Evolutionary conservation across 306 rosid genomes (phyloP), one percentile per base, ranked within the genome.

Genomic region (Parietaria judaica): DNA sequence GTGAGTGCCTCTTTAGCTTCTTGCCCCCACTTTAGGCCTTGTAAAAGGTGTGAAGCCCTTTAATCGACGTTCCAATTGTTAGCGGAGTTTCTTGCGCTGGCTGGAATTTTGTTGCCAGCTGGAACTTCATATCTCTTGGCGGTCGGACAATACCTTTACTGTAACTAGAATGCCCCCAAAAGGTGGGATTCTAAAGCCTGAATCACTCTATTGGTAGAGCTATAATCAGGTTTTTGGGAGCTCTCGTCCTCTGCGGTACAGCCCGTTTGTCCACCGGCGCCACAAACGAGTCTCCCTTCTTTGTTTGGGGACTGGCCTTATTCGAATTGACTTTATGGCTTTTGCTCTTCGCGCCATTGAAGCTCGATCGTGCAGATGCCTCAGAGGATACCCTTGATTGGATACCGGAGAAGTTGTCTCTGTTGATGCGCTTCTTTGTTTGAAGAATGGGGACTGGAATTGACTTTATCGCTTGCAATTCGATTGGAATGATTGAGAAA

Each of bases 11-110:
- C 83, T 79, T 84, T 94, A 1, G 86, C 72, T 37, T 83, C 83
- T 64, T 80, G 86, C 56, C 90, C 84, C 95, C 97, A 86, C 56
- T 72, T 84, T 11, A 78, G 57, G 65, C 80, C 91, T 57, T 63
- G 78, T 71, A 90, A 76, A 45, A 77, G 76, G 61, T 75, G 85
- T 67, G 67, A 77, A 72, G 84, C 88, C 49, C 76, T 72, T 46
- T 86, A 86, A 43, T 75, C 84, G 66, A 76, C 77, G 63, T 58
- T 78, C 14, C 84, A 74, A 36, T 61, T 49, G 72, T 82, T 76
- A 14, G 60, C 55, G 56, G 74, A 69, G 51, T 68, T 74, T 78
- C 79, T 74, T 61, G 47, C 70, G 6, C 63, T n/a, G n/a, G n/a
- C 45, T 66, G 79, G 71, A 66, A n/a, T n/a, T n/a, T 78, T 64